Conservation (phyloP, 2,329 filamentous ascomycete genomes). For the Botrytis squamosa region DNA sequence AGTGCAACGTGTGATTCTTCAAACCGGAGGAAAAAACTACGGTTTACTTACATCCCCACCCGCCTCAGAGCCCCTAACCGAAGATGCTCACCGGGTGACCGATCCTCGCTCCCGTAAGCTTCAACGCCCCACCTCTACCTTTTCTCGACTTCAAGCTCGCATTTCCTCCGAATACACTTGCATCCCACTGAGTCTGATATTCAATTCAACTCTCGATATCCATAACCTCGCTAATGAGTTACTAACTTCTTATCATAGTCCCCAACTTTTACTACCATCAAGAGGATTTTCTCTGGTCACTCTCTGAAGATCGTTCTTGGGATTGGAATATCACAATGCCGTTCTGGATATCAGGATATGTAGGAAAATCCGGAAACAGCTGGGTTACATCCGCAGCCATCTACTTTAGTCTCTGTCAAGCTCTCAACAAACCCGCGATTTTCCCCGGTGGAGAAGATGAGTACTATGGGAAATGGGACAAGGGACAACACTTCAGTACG, state of each 20-base stretch:
- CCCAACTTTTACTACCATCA: slow-evolving; percentile 14
- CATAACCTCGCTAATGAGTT: background rate
- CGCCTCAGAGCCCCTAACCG: background rate
- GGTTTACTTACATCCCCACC: background rate
- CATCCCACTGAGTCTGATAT: background rate
- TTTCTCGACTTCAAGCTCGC: background rate
- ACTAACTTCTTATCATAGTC: background rate
- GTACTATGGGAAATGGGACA: background rate
- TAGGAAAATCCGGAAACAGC: background rate
- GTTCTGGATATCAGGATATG: slow-evolving; percentile 18
- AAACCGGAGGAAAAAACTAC: slow-evolving; percentile 16
- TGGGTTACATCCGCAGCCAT: slow-evolving; percentile 9
- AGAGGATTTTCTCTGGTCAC: slow-evolving; percentile 11
- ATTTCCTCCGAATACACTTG: too few relatives aligned
- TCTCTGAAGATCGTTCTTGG: background rate
- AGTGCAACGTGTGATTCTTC: slow-evolving; percentile 9
- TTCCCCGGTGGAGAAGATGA: slow-evolving; percentile 1
- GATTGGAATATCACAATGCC: slow-evolving; percentile 15
- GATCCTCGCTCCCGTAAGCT: background rate
- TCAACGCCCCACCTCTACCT: too few relatives aligned
- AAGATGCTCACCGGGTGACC: slow-evolving; percentile 2
- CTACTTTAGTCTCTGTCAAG: slow-evolving; percentile 4
- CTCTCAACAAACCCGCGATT: background rate
- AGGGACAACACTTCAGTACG: slow-evolving; percentile 12
- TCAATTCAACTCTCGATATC: background rate